Evolutionary conservation across 2,329 filamentous ascomycete species (phyloP), one percentile per base, ranked within the genome.

Genomic region (Daldinia sp.): DNA sequence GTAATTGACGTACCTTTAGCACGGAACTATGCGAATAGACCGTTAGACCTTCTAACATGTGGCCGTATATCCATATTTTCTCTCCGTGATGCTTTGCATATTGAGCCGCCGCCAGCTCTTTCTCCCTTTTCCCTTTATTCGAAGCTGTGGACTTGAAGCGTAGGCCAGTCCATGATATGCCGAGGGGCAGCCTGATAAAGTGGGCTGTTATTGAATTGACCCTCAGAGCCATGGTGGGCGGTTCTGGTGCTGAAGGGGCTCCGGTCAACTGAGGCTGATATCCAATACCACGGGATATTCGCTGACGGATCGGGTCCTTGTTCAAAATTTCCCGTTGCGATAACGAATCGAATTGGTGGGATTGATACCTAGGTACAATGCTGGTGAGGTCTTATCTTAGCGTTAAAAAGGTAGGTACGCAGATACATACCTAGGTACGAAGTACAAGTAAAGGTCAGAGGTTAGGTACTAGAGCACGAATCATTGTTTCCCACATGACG

Each of bases 31-130:
- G 81, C 50, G 82, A 84, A 74, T 85, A 87, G 57, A 87, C 77
- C 49, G 85, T 78, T 73, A 85, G 78, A 47, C 84, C 79, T 13
- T 80, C 76, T 56, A 78, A 71, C 55, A 85, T 76, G 74, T 87
- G 80, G 70, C 77, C 76, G 71, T 82, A 85, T 54, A 87, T 75
- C 80, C 81, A 88, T 71, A 88, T 84, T 71, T 82, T 80, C 77
- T 87, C 83, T 71, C 85, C 85, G 61, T 85, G 84, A 61, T 78
- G 78, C 37, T 13, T 9, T 30, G 8, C 8, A 13, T 77, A 71
- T 15, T 55, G 50, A 64, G 74, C 75, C 35, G 63, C 43, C 7
- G 68, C 63, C 35, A 61, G 64, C 65, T 69, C 64, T 34, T 59
- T 61, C 17, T 56, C 43, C 11, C 8, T 13, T 45, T 55, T 52